Evolutionary conservation across 2,329 filamentous ascomycete species (phyloP).

Genomic region (Aspergillus sp.): DNA sequence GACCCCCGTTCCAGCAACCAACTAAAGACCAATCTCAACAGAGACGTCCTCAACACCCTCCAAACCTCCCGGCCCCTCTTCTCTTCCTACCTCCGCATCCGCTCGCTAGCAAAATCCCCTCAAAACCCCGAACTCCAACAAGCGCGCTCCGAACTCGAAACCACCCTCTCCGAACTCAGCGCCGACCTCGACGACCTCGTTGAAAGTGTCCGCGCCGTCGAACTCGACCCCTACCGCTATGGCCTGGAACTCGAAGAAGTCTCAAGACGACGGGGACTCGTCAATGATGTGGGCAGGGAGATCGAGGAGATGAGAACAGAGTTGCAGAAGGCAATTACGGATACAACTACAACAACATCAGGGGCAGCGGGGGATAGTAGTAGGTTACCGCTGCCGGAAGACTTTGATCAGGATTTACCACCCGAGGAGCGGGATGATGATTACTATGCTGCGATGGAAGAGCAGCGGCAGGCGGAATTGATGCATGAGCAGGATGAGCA

Average conservation of each 20-base stretch:
- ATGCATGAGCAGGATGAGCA: slow-evolving; percentile 93
- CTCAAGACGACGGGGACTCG: slow-evolving; percentile 67
- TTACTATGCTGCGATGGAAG: slow-evolving; percentile 75
- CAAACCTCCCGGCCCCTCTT: slow-evolving; percentile 77
- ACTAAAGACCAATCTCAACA: slow-evolving; percentile 33
- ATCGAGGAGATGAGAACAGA: slow-evolving; percentile 84
- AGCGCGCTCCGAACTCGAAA: slow-evolving; percentile 67
- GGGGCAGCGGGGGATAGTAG: slow-evolving; percentile 26
- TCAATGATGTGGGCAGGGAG: slow-evolving; percentile 83
- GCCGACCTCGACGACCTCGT: slow-evolving; percentile 85
- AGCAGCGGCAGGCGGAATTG: slow-evolving; percentile 82
- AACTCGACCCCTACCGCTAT: slow-evolving; percentile 79
- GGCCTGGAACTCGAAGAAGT: slow-evolving; percentile 81
- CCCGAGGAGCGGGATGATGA: slow-evolving; percentile 47
- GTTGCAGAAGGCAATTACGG: slow-evolving; percentile 55
- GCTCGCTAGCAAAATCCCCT: slow-evolving; percentile 66
- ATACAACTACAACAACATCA: slow-evolving; percentile 27
- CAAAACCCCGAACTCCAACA: slow-evolving; percentile 64
- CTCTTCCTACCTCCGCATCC: slow-evolving; percentile 91
- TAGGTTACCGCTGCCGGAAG: slow-evolving; percentile 55
- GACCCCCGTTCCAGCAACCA: slow-evolving; percentile 1
- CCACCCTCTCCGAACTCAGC: slow-evolving; percentile 65
- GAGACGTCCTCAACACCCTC: slow-evolving; percentile 82
- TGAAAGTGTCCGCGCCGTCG: slow-evolving; percentile 78
- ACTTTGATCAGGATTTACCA: slow-evolving; percentile 41